These are phyloP conservation scores for Alternaria burnsii DNA, from an alignment of 2,329 filamentous ascomycete species.

Conservation along the genomic window DNA sequence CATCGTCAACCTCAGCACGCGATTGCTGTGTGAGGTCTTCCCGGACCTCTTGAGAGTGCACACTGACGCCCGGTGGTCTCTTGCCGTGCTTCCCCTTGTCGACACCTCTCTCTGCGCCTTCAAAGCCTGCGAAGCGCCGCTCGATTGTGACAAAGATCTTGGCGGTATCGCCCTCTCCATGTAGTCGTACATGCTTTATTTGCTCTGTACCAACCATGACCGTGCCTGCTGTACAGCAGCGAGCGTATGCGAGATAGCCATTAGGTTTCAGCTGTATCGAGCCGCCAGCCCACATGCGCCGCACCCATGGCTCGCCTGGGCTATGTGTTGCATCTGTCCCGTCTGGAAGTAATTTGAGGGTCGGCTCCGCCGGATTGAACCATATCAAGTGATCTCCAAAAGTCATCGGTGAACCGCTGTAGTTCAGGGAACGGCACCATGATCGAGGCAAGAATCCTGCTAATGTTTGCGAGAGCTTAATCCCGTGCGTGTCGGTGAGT, in stretches of 20 bases:
- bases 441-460: constrained; percentile 29
- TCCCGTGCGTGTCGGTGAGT: constrained; percentile 65
- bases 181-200: constrained; percentile 58
- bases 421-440: constrained; percentile 13
- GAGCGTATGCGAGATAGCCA: constrained; percentile 10
- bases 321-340: constrained; percentile 84
- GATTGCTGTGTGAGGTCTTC: constrained; percentile 12
- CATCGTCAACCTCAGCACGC: constrained; percentile 2
- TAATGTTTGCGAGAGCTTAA: constrained; percentile 66
- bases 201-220: constrained; percentile 52
- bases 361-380: constrained; percentile 75
- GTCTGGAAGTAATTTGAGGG: constrained; percentile 74
- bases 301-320: constrained; percentile 74
- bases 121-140: constrained; percentile 56
- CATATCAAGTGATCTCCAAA: constrained; percentile 85
- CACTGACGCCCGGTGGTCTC: neutral
- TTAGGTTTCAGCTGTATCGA: constrained; percentile 63
- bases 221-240: constrained; percentile 19
- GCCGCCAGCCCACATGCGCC: constrained; percentile 91
- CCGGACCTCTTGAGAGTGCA: neutral
- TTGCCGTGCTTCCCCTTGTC: neutral
- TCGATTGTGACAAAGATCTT: constrained; percentile 70
- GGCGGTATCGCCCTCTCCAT: constrained; percentile 56
- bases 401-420: constrained; percentile 55
- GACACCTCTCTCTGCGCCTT: constrained; percentile 23